Evolutionary conservation across 1,284 basidiomycete species (phyloP).

Genomic region (Fomes fomentarius): DNA sequence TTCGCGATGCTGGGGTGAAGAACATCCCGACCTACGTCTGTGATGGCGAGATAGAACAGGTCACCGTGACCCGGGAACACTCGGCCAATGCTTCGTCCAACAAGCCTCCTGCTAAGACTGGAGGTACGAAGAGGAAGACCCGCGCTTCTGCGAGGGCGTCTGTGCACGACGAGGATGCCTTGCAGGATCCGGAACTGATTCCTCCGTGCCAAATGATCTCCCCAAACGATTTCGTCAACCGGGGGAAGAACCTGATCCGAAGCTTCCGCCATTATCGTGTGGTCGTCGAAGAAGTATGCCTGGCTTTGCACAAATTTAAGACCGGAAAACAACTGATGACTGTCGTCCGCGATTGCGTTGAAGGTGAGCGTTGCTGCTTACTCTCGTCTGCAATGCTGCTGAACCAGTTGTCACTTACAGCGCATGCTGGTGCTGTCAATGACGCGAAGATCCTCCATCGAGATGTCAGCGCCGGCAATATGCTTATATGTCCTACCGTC

Average conservation of each 20-base stretch:
- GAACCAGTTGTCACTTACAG: neutral
- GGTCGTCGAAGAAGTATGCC: neutral
- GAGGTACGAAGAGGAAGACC: no score
- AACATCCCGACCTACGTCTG: neutral
- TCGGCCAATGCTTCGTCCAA: no score
- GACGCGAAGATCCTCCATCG: neutral
- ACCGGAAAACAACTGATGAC: neutral
- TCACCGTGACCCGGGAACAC: no score
- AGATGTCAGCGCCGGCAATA: neutral
- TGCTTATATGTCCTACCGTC: neutral
- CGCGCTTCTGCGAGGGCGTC: no score
- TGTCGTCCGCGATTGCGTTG: neutral
- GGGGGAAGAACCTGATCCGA: neutral
- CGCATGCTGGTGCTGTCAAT: neutral
- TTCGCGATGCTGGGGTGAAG: neutral
- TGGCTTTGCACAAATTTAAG: neutral
- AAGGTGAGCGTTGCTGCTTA: neutral
- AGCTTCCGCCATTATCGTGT: neutral
- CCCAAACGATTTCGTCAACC: neutral
- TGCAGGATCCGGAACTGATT: neutral
- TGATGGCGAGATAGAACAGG: neutral
- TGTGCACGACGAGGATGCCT: no score
- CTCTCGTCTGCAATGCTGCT: neutral
- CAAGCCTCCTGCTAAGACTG: no score
- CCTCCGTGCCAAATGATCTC: neutral